These are phyloP conservation scores for Arachnomyces sp. DNA, from an alignment of 2,329 filamentous ascomycete species.

Conservation along the genomic window DNA sequence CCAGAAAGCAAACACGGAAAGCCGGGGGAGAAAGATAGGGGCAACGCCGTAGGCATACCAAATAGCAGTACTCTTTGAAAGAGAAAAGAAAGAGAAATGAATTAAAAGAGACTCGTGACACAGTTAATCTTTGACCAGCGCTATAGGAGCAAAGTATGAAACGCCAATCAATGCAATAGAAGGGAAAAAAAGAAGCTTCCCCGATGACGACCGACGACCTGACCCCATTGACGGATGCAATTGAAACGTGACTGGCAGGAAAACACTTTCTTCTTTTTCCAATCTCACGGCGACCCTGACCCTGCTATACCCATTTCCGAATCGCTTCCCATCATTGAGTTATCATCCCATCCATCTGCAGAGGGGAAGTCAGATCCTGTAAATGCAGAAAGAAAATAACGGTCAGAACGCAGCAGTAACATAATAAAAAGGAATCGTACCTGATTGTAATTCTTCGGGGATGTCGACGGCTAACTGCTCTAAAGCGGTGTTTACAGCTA, in stretches of 20 bases:
- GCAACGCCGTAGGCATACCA: too few relatives aligned
- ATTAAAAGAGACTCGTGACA: not conserved
- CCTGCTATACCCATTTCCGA: slow-evolving; percentile 32
- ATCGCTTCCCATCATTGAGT: slow-evolving; percentile 33
- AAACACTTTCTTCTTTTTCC: too few relatives aligned
- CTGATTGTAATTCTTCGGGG: slow-evolving; percentile 32
- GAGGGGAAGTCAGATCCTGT: slow-evolving; percentile 34
- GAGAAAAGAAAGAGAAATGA: too few relatives aligned
- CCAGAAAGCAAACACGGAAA: too few relatives aligned
- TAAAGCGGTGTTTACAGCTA: slow-evolving; percentile 25
- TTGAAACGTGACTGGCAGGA: not conserved
- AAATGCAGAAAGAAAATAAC: slow-evolving; percentile 16
- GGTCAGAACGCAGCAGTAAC: slow-evolving; percentile 4
- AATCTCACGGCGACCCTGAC: slow-evolving; percentile 27
- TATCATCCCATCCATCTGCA: slow-evolving; percentile 35
- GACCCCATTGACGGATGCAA: not conserved
- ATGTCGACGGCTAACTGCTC: slow-evolving; percentile 29
- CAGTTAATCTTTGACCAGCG: not conserved
- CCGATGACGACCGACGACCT: slow-evolving; percentile 5
- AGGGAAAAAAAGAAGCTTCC: slow-evolving; percentile 4
- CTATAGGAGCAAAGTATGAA: slow-evolving; percentile 2
- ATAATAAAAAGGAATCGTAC: slow-evolving; percentile 19
- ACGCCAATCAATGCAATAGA: slow-evolving; percentile 3
- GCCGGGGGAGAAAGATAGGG: too few relatives aligned
- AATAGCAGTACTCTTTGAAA: too few relatives aligned